phyloP scores from a whole-genome alignment of 495 filamentous ascomycete species.

The Chlorociboria aeruginascens region DNA sequence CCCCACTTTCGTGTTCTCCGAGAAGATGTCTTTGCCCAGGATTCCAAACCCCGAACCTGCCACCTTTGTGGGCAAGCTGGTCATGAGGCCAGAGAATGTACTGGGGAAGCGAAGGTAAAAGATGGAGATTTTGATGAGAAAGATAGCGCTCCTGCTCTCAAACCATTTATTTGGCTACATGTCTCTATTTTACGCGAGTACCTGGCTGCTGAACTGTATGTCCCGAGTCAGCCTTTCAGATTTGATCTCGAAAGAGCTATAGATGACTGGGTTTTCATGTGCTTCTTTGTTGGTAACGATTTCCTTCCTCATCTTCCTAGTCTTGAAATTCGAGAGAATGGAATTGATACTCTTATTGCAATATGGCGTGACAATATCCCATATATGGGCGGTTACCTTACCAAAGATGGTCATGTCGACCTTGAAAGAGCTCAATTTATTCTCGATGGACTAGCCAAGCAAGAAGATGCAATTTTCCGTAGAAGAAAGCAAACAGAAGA shows the following conservation, averaged over 20 bases:
- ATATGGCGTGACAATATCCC: conserved; percentile 94
- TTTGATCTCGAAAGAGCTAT: conserved; percentile 92
- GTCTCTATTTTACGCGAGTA: conserved; percentile 89
- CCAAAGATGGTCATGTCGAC: conserved; percentile 86
- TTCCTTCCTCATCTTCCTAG: conserved; percentile 95
- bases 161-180: conserved; percentile 98
- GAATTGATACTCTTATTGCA: conserved; percentile 87
- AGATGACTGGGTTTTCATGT: conserved; percentile 99
- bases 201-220: conserved; percentile 74
- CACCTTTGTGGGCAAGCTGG: conserved; percentile 82
- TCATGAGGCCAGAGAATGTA: conserved; percentile 75
- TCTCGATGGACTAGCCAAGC: conserved; percentile 77
- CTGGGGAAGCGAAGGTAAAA: conserved; percentile 72
- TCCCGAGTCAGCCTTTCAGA: conserved; percentile 65
- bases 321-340: conserved; percentile 92
- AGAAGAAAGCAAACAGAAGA: conserved; percentile 75
- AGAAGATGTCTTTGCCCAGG: conserved; percentile 93
- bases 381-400: conserved; percentile 87
- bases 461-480: conserved; percentile 89
- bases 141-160: conserved; percentile 49
- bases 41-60: conserved; percentile 69
- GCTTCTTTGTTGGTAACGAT: conserved; percentile 99
- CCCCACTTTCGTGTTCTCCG: conserved; percentile 94
- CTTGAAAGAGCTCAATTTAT: conserved; percentile 80
- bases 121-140: conserved; percentile 80